Base-by-base conservation (phyloP, 768 basidiomycete genomes). In the Tremella mesenterica region DNA sequence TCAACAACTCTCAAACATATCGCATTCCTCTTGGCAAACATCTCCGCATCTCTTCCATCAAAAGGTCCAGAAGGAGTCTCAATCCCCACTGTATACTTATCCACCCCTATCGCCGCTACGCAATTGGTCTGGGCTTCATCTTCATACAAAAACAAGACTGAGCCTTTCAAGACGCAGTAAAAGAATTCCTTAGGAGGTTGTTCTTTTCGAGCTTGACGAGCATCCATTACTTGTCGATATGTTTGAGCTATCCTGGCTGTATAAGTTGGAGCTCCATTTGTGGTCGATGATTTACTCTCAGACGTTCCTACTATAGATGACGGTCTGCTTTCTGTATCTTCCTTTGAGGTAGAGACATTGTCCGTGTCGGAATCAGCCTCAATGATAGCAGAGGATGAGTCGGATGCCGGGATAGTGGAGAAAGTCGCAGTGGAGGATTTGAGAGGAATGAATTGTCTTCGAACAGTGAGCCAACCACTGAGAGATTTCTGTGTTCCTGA, bases 121-220 rank as follows among this genome's bases (percentile, higher is more conserved):
- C 88, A 91, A 61, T 96, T 92, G 49, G 80, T 80, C 83, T 88
- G 87, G 14, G 77, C 79, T 74, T 95, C 90, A 73, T 92, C 87
- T 73, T 93, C 90, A 75, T 95, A 96, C 20, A 97, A 76, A 74
- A 89, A 96, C 27, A 97, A 75, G 33, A 93, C 83, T 64, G 82
- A 85, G 39, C 86, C 88, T 78, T 96, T 96, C 70, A 97, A 79
- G 6, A 85, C 88, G 49, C 85, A 86, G 70, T 84, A 95, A 83
- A 87, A 95, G 80, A 81, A 84, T 70, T 95, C 92, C 75, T 88
- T 89, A 14, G 90, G 88, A 46, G 86, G 79, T 0, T 52, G 41
- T 12, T 48, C 50, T 25, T 53, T 53, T 23, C 38, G 61, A 25
- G 61, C 27, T 30, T 63, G 46, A 8, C 61, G 52, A 25, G 60